Evolutionary conservation across 2,329 filamentous ascomycete species (phyloP).

Genomic region (Scytalidium sp.): DNA sequence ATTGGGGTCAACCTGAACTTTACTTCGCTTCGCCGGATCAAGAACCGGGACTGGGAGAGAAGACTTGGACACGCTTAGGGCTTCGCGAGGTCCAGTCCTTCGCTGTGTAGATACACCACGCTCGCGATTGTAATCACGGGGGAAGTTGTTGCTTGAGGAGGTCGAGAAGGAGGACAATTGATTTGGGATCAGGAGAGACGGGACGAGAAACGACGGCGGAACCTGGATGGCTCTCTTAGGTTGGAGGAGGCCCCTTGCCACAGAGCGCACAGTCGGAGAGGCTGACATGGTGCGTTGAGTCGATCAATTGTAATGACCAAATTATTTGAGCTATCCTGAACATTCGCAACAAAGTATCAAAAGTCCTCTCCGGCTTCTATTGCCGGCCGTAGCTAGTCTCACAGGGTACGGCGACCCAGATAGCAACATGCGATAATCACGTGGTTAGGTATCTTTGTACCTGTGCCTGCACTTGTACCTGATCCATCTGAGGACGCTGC

Average conservation of each 20-base stretch:
- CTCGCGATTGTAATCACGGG: constrained; percentile 71
- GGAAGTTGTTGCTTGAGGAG: constrained; percentile 20
- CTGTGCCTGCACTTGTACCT: too few species aligned
- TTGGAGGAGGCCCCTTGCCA: constrained; percentile 15
- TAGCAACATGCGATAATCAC: neutral
- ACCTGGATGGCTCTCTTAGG: constrained; percentile 12
- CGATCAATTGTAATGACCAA: constrained; percentile 11
- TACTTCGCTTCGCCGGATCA: constrained; percentile 52
- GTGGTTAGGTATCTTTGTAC: too few species aligned
- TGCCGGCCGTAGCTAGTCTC: neutral
- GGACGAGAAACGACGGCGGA: constrained; percentile 28
- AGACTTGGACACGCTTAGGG: constrained; percentile 70
- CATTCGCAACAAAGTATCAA: neutral
- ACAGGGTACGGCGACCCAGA: too few species aligned
- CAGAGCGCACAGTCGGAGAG: constrained; percentile 20
- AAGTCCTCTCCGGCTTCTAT: neutral
- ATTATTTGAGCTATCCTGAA: neutral
- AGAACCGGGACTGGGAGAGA: constrained; percentile 70
- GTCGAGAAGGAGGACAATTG: constrained; percentile 30
- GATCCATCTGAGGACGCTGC: neutral
- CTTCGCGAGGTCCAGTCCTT: constrained; percentile 70
- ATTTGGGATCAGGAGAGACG: constrained; percentile 17
- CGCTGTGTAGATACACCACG: constrained; percentile 82
- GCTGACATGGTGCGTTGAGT: constrained; percentile 22
- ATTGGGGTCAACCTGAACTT: constrained; percentile 58